A percentile compares a stretch with the other conserved stretches of the same genome.
phyloP scores from a whole-genome alignment of 768 basidiomycete species.

The Kwoniella dendrophila region DNA sequence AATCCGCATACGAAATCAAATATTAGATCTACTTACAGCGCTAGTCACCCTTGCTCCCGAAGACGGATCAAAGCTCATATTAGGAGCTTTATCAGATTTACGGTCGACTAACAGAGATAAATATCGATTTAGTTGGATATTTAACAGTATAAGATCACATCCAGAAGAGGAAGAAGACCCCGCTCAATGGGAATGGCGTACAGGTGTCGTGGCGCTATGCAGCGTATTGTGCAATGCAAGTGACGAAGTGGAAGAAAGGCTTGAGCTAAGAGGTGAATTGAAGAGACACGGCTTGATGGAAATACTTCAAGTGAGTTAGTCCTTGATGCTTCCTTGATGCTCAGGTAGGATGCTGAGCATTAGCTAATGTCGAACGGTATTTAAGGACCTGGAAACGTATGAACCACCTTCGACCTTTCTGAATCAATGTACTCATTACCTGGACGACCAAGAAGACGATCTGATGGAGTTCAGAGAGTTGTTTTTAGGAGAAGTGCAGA shows the following conservation, averaged over 20 bases:
- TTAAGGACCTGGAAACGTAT: slow-evolving; percentile 74
- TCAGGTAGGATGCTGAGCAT: slow-evolving; percentile 1
- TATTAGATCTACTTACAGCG: slow-evolving; percentile 78
- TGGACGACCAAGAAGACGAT: slow-evolving; percentile 87
- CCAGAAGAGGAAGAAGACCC: slow-evolving; percentile 57
- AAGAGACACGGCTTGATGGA: slow-evolving; percentile 79
- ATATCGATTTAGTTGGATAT: slow-evolving; percentile 77
- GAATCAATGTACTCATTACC: slow-evolving; percentile 78
- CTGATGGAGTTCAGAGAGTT: slow-evolving; percentile 75
- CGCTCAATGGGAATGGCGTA: slow-evolving; percentile 80
- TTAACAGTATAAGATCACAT: slow-evolving; percentile 61
- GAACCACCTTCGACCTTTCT: slow-evolving; percentile 75
- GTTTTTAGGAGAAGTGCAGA: slow-evolving; percentile 46
- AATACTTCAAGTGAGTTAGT: slow-evolving; percentile 70
- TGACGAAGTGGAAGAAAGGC: slow-evolving; percentile 74
- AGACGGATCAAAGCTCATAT: slow-evolving; percentile 73
- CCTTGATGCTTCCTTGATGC: background rate
- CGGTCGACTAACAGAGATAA: slow-evolving; percentile 69
- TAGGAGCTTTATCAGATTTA: slow-evolving; percentile 79
- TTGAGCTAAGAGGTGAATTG: slow-evolving; percentile 80
- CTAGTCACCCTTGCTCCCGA: slow-evolving; percentile 72
- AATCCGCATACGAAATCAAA: slow-evolving; percentile 68
- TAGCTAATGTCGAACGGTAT: background rate
- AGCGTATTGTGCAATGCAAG: slow-evolving; percentile 78
- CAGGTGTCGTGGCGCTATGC: slow-evolving; percentile 72